Percentiles rank a stretch among this genome's conserved stretches.
Evolutionary conservation across 306 rosid genomes (phyloP).

Genomic region (Betula pendula): DNA sequence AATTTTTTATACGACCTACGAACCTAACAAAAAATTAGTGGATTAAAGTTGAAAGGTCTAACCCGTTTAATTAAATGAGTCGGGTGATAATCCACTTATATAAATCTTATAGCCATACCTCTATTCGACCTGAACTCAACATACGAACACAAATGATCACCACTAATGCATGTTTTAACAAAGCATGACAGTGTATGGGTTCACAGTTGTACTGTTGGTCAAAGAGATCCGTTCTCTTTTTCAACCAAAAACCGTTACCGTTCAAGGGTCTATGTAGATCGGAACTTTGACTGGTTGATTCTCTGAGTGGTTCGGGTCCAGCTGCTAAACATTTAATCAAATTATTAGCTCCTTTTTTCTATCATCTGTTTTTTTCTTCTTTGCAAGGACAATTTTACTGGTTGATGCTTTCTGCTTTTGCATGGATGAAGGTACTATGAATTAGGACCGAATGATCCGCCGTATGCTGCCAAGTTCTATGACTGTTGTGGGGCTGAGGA

Average conservation of each 20-base stretch:
- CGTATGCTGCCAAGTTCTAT: constrained; percentile 86
- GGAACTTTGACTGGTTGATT: neutral
- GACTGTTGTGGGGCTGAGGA: constrained; percentile 97
- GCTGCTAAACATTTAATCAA: neutral
- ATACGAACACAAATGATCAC: too few relatives aligned
- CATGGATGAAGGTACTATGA: constrained; percentile 67
- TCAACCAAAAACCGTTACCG: neutral
- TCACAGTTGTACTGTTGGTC: neutral
- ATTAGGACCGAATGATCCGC: constrained; percentile 74
- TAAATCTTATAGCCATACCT: too few relatives aligned
- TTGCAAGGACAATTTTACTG: neutral
- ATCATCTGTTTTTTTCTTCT: neutral
- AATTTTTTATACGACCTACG: too few relatives aligned
- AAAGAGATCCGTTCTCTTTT: neutral
- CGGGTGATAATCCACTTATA: too few relatives aligned
- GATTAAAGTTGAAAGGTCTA: too few relatives aligned
- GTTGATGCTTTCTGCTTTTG: constrained; percentile 22
- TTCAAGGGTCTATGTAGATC: neutral
- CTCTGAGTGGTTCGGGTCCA: neutral
- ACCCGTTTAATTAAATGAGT: too few relatives aligned
- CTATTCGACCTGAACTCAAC: too few relatives aligned
- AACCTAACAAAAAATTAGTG: too few relatives aligned
- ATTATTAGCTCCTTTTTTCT: neutral
- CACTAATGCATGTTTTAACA: neutral
- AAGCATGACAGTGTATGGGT: neutral